phyloP scores from a whole-genome alignment of 164 flowering plant genomes.

The Dillenia turbinata region DNA sequence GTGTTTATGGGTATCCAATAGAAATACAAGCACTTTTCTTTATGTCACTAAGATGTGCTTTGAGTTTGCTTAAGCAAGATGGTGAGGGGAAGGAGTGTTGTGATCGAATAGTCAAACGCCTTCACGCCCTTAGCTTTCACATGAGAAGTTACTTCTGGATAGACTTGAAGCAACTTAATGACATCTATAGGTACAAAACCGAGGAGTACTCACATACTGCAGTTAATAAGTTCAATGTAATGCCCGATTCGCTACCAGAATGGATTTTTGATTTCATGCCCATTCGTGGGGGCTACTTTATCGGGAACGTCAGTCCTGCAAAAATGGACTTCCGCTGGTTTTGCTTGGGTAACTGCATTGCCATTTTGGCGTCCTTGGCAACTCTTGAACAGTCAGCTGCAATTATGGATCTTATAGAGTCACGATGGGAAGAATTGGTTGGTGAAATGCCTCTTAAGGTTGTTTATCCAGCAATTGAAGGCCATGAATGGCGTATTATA shows the following conservation, averaged over 20 bases:
- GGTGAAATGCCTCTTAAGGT: slow-evolving; percentile 89
- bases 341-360: slow-evolving; percentile 78
- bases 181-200: slow-evolving; percentile 68
- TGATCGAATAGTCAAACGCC: slow-evolving; percentile 60
- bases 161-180: slow-evolving; percentile 74
- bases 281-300: slow-evolving; percentile 58
- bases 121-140: slow-evolving; percentile 83
- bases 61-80: slow-evolving; percentile 64
- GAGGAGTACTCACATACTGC: slow-evolving; percentile 85
- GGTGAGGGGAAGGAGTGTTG: slow-evolving; percentile 65
- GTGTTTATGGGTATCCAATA: slow-evolving; percentile 85
- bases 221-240: slow-evolving; percentile 79
- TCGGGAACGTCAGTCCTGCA: slow-evolving; percentile 83
- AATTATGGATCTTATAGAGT: slow-evolving; percentile 84
- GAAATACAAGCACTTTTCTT: slow-evolving; percentile 93
- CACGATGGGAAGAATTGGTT: slow-evolving; percentile 76
- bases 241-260: slow-evolving; percentile 80
- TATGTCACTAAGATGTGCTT: slow-evolving; percentile 80
- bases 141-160: slow-evolving; percentile 84
- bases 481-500: slow-evolving; percentile 75
- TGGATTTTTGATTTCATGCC: slow-evolving; percentile 91
- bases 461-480: slow-evolving; percentile 78
- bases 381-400: slow-evolving; percentile 80
- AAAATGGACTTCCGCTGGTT: slow-evolving; percentile 95
- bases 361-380: slow-evolving; percentile 79